phyloP scores from a whole-genome alignment of 179 eudicot genomes.

The Silene noctiflora region DNA sequence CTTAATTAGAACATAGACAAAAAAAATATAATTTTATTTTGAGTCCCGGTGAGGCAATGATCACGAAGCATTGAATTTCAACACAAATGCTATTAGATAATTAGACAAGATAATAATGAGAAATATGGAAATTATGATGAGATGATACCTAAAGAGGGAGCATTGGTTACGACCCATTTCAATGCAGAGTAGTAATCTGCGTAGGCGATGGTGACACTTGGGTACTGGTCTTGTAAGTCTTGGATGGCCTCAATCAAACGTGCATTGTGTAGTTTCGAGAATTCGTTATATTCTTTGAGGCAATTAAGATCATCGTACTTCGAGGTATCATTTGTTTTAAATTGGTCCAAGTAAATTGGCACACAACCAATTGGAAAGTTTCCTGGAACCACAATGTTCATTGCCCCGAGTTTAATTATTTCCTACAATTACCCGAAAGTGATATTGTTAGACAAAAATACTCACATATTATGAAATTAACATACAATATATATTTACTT shows the following conservation, averaged over 20 bases:
- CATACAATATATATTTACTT: no score
- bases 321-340: constrained; percentile 25
- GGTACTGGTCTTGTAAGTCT: constrained; percentile 32
- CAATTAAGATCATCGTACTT: constrained; percentile 42
- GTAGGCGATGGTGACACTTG: constrained; percentile 34
- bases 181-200: constrained; percentile 36
- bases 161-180: constrained; percentile 23
- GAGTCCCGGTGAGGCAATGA: no score
- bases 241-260: constrained; percentile 28
- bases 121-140: no score
- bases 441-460: background rate
- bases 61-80: no score
- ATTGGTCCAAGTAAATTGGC: constrained; percentile 27
- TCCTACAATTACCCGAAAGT: constrained; percentile 13
- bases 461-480: background rate
- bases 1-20: no score
- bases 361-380: constrained; percentile 45
- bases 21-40: no score
- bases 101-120: no score
- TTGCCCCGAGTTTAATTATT: constrained; percentile 37
- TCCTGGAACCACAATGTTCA: constrained; percentile 41
- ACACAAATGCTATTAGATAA: no score
- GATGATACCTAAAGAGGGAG: constrained; percentile 23
- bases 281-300: constrained; percentile 32
- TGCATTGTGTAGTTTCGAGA: constrained; percentile 32